phyloP scores from a whole-genome alignment of 331 rosid genomes.

The Quercus lobata region DNA sequence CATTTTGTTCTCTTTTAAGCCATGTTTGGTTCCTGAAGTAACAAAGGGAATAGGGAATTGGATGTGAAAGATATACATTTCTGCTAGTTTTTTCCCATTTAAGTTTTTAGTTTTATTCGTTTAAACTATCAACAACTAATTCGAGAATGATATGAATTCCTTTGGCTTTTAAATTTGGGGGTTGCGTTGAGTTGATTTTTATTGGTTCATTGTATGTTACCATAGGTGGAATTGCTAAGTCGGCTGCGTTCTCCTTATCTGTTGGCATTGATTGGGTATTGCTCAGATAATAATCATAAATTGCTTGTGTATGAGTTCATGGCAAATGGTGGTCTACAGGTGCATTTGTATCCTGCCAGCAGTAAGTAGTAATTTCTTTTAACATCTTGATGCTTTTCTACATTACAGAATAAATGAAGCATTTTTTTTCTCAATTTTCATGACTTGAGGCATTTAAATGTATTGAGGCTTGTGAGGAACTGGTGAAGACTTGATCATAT shows the following conservation, averaged over 20 bases:
- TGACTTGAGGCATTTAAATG: neutral
- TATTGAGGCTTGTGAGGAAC: neutral
- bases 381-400: neutral
- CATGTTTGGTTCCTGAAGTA: conserved; percentile 1
- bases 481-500: no score
- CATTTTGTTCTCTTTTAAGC: conserved; percentile 15
- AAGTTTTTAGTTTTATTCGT: neutral
- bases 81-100: neutral
- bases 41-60: neutral
- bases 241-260: conserved; percentile 80
- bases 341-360: conserved; percentile 77
- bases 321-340: conserved; percentile 90
- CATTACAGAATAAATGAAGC: neutral
- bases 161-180: neutral
- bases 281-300: conserved; percentile 72
- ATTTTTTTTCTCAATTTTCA: neutral
- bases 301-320: conserved; percentile 87
- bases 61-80: neutral
- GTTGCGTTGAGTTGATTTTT: conserved; percentile 13
- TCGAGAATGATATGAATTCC: neutral
- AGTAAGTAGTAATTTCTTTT: conserved; percentile 37
- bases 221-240: conserved; percentile 80
- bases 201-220: conserved; percentile 17
- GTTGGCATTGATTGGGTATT: conserved; percentile 80
- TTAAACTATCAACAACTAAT: neutral